phyloP scores from a whole-genome alignment of 2,329 filamentous ascomycete genomes.

The Colletotrichum sp. region DNA sequence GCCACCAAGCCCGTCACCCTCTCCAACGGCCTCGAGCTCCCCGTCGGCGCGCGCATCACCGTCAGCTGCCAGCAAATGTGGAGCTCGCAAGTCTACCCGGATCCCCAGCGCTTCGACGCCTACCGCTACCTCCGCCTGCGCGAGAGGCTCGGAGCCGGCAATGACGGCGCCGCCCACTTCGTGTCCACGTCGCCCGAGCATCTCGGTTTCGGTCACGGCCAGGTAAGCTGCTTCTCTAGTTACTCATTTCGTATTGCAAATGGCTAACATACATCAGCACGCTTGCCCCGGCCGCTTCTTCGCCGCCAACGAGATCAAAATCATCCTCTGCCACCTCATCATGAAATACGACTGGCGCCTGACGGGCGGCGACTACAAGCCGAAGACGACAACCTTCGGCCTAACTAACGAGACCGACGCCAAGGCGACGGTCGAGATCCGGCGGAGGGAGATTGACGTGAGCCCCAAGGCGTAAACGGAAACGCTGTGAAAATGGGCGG shows the following conservation, averaged over 20 bases:
- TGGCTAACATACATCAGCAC: constrained; percentile 22
- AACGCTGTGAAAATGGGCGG: not conserved
- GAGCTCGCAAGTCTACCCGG: constrained; percentile 2
- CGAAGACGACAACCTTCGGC: not conserved
- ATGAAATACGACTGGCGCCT: constrained; percentile 33
- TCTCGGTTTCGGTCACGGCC: constrained; percentile 40
- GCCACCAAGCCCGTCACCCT: constrained; percentile 12
- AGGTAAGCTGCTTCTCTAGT: not conserved
- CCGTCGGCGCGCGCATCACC: constrained; percentile 13
- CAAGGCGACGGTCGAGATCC: constrained; percentile 15
- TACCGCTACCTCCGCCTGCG: constrained; percentile 18
- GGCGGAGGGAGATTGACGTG: constrained; percentile 9
- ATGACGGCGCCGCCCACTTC: constrained; percentile 29
- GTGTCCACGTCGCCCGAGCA: constrained; percentile 31
- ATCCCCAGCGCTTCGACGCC: constrained; percentile 8
- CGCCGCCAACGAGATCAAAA: constrained; percentile 40
- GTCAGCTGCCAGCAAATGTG: constrained; percentile 9
- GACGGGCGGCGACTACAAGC: not conserved
- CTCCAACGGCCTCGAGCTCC: constrained; percentile 12
- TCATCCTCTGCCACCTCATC: constrained; percentile 34
- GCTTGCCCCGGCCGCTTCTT: constrained; percentile 45
- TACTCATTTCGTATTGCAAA: not conserved
- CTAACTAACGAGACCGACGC: constrained; percentile 12
- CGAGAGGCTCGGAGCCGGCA: constrained; percentile 10
- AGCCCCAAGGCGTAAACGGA: not conserved